phyloP scores from a whole-genome alignment of 345 rosid species.

The Bruguiera gymnorhiza region DNA sequence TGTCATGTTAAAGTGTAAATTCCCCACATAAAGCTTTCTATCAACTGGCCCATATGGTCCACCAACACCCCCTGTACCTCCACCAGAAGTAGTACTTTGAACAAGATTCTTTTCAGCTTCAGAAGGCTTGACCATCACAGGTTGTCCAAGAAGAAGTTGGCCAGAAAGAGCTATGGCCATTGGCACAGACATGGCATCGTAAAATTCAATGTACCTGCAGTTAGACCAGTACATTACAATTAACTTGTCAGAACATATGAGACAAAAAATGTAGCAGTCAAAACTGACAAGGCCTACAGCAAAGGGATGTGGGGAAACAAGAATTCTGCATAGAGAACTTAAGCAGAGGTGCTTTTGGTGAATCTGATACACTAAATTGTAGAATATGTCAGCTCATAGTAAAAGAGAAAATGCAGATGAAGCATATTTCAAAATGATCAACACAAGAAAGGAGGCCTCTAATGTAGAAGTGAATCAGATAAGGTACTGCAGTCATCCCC shows the following conservation, averaged over 20 bases:
- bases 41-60: conserved; percentile 81
- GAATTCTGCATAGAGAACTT: conserved; percentile 65
- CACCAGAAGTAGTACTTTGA: conserved; percentile 60
- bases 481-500: conserved; percentile 12
- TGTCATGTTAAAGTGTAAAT: conserved; percentile 88
- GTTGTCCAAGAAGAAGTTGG: conserved; percentile 84
- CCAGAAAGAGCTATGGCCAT: conserved; percentile 96
- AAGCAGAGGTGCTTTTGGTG: conserved; percentile 71
- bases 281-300: conserved; percentile 57
- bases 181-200: conserved; percentile 90
- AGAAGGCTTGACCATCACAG: conserved; percentile 97
- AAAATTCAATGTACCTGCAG: conserved; percentile 94
- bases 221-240: conserved; percentile 22
- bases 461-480: background rate
- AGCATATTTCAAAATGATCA: conserved; percentile 1
- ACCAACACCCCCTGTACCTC: conserved; percentile 43
- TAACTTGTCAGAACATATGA: conserved; percentile 36
- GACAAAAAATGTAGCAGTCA: conserved; percentile 13
- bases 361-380: conserved; percentile 54
- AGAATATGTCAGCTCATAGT: conserved; percentile 48
- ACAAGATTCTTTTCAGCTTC: conserved; percentile 97
- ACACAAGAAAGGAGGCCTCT: conserved; percentile 9
- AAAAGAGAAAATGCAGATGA: conserved; percentile 21
- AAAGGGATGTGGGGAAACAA: conserved; percentile 59
- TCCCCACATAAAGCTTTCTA: conserved; percentile 90